These are phyloP conservation scores for Ascochyta rabiei DNA, from an alignment of 2,329 filamentous ascomycete genomes.

Conservation along the genomic window DNA sequence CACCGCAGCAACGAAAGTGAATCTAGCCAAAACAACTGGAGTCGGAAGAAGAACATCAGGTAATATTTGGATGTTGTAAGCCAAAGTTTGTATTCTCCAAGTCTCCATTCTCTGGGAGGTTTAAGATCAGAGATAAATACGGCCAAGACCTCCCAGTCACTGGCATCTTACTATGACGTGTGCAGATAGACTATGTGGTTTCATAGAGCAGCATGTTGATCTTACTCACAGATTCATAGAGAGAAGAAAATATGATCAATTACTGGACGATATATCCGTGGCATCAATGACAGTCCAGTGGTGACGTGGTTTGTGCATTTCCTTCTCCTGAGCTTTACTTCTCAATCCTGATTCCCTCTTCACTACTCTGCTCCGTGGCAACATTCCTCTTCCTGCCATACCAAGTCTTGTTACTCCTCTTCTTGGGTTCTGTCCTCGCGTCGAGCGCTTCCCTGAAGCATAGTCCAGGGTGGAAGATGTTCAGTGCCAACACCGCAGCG, in stretches of 20 bases:
- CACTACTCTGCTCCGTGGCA: constrained; percentile 13
- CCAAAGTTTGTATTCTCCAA: not conserved
- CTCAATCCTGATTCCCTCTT: constrained; percentile 8
- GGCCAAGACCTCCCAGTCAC: too few relatives aligned
- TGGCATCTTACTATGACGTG: too few relatives aligned
- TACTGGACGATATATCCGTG: too few relatives aligned
- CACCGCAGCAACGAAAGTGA: not conserved
- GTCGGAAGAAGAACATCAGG: not conserved
- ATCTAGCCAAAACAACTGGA: not conserved
- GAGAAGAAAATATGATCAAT: too few relatives aligned
- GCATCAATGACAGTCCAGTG: not conserved
- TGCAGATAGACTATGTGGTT: too few relatives aligned
- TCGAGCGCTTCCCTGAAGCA: constrained; percentile 44
- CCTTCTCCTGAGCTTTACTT: not conserved
- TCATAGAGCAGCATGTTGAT: too few relatives aligned
- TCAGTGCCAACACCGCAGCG: constrained; percentile 42
- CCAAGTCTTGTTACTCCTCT: constrained; percentile 16
- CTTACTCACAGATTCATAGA: too few relatives aligned
- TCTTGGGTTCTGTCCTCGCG: constrained; percentile 6
- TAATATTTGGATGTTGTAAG: too few relatives aligned
- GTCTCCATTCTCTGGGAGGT: too few relatives aligned
- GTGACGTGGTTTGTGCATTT: not conserved
- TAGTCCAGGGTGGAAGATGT: constrained; percentile 45
- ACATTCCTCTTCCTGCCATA: constrained; percentile 27
- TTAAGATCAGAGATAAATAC: too few relatives aligned